Percentiles rank a stretch among this genome's conserved stretches.
Evolutionary conservation across 345 rosid species (phyloP).

Genomic region (Populus tremula): DNA sequence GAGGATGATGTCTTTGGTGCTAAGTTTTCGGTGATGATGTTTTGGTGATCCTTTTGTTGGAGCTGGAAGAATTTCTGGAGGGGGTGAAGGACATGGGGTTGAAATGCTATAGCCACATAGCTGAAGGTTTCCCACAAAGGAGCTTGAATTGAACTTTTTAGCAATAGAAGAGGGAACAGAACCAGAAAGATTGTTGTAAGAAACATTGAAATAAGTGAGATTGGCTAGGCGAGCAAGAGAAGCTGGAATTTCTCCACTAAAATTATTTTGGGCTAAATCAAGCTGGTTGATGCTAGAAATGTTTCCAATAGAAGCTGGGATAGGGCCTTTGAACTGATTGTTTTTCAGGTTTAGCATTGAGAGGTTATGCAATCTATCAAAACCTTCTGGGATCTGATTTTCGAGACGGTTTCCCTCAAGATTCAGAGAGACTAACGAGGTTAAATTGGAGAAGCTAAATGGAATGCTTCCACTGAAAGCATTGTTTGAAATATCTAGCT

Average conservation of each 20-base stretch:
- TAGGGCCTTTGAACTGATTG: slow-evolving; percentile 56
- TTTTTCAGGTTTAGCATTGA: slow-evolving; percentile 56
- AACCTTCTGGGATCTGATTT: slow-evolving; percentile 47
- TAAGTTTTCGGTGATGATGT: slow-evolving; percentile 46
- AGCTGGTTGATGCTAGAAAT: slow-evolving; percentile 49
- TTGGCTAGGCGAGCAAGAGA: slow-evolving; percentile 52
- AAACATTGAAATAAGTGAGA: slow-evolving; percentile 75
- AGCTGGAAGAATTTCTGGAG: slow-evolving; percentile 47
- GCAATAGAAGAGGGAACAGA: slow-evolving; percentile 62
- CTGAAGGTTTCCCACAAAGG: slow-evolving; percentile 79
- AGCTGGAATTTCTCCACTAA: slow-evolving; percentile 66
- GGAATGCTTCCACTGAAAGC: slow-evolving; percentile 73
- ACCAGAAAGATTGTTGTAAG: slow-evolving; percentile 84
- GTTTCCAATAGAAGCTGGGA: slow-evolving; percentile 57
- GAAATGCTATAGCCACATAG: slow-evolving; percentile 82
- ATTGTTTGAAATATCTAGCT: slow-evolving; percentile 70
- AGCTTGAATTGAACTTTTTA: slow-evolving; percentile 75
- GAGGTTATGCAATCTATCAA: slow-evolving; percentile 53
- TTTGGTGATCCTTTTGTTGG: slow-evolving; percentile 40
- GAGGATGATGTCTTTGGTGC: slow-evolving; percentile 64
- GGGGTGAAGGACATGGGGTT: slow-evolving; percentile 54
- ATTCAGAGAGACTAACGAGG: slow-evolving; percentile 54
- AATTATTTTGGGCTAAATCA: slow-evolving; percentile 66
- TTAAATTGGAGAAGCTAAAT: slow-evolving; percentile 44
- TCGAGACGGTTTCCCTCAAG: slow-evolving; percentile 52